These are phyloP conservation scores for Suillus spraguei DNA, from an alignment of 768 basidiomycete species.

Conservation along the genomic window DNA sequence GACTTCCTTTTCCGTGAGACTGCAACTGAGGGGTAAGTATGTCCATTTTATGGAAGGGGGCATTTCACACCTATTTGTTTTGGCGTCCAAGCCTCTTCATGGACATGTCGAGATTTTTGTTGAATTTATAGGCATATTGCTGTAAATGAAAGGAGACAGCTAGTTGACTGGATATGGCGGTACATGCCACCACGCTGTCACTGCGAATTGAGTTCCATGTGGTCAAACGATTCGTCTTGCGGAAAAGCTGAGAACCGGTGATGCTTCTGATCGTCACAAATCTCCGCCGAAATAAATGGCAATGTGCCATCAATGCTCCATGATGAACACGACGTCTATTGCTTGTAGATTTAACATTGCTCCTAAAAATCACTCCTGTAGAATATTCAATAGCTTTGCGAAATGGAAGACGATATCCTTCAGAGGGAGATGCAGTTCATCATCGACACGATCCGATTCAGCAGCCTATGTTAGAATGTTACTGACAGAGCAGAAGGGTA, in stretches of 20 bases:
- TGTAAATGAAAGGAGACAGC: not conserved
- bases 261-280: not conserved
- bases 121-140: not conserved
- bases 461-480: not conserved
- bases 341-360: not conserved
- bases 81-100: not conserved
- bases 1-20: constrained; percentile 5
- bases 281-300: constrained; percentile 2
- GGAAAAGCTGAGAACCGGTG: not conserved
- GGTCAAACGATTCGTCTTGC: not conserved
- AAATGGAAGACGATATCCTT: not conserved
- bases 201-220: not conserved
- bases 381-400: not conserved
- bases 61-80: not conserved
- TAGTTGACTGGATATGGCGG: not conserved
- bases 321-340: not conserved
- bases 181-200: not conserved
- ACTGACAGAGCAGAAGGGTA: constrained; percentile 1
- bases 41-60: not conserved
- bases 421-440: too few species aligned
- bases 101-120: not conserved
- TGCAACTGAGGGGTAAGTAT: constrained; percentile 1
- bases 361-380: not conserved
- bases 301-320: not conserved
- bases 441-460: not conserved